These are phyloP conservation scores for Calvatia gigantea DNA, from an alignment of 768 basidiomycete species.

Conservation along the genomic window DNA sequence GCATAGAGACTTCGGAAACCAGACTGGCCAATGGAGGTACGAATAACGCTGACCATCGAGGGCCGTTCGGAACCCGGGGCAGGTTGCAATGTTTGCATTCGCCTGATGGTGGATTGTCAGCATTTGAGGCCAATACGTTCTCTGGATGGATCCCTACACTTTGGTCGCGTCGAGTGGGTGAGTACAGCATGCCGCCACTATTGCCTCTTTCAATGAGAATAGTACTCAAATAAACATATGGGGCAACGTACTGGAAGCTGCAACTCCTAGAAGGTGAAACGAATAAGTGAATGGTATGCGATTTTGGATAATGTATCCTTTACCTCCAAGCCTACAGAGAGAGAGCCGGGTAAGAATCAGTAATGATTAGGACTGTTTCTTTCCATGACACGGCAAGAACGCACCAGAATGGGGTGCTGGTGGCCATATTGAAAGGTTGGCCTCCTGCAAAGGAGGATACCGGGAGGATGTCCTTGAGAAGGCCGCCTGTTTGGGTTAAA, in stretches of 20 bases:
- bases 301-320: conserved; percentile 17
- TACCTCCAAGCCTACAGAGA: conserved; percentile 73
- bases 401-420: conserved; percentile 48
- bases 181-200: conserved; percentile 79
- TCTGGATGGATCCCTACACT: conserved; percentile 51
- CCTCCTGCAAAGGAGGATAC: neutral
- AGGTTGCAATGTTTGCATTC: conserved; percentile 73
- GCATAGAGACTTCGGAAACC: conserved; percentile 77
- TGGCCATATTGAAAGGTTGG: conserved; percentile 29
- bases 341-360: neutral
- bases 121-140: neutral
- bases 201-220: conserved; percentile 9
- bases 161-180: conserved; percentile 86
- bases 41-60: conserved; percentile 64
- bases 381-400: conserved; percentile 16
- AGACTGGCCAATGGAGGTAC: conserved; percentile 57
- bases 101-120: conserved; percentile 34
- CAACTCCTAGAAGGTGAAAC: conserved; percentile 40
- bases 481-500: neutral
- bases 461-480: neutral
- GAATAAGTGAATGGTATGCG: conserved; percentile 12
- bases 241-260: conserved; percentile 52
- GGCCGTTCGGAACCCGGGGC: conserved; percentile 45
- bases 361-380: neutral
- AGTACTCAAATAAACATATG: neutral